A percentile compares a stretch with the other conserved stretches of the same genome.
These are phyloP conservation scores for Talaromyces pinophilus DNA, from an alignment of 2,329 filamentous ascomycete genomes.

Conservation along the genomic window DNA sequence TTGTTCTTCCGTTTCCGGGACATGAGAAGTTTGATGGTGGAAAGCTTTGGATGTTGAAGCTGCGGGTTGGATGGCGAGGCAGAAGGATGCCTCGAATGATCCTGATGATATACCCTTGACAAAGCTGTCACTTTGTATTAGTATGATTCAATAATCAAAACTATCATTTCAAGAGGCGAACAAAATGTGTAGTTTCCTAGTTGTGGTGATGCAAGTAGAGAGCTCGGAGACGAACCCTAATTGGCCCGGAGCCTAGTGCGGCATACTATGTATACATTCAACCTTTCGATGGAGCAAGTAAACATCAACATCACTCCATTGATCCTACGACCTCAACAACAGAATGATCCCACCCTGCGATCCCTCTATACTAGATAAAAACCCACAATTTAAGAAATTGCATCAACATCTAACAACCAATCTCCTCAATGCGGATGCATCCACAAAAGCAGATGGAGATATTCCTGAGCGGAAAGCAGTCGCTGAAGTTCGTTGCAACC, in stretches of 20 bases:
- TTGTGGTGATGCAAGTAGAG: not conserved
- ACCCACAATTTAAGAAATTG: conserved; percentile 46
- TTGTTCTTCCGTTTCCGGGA: not conserved
- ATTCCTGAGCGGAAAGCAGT: conserved; percentile 35
- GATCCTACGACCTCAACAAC: not conserved
- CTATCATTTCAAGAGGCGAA: not conserved
- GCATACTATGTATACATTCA: not conserved
- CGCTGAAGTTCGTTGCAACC: conserved; percentile 35
- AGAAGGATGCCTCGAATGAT: not conserved
- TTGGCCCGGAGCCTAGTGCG: not conserved
- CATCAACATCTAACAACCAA: conserved; percentile 43
- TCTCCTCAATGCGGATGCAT: conserved; percentile 45
- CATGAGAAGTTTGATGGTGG: not conserved
- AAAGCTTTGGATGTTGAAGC: conserved; percentile 14
- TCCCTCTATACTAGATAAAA: conserved; percentile 40
- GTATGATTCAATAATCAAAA: conserved; percentile 13
- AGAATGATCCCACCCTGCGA: conserved; percentile 48
- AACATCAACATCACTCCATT: not conserved
- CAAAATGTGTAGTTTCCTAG: not conserved
- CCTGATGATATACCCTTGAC: conserved; percentile 17
- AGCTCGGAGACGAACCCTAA: not conserved
- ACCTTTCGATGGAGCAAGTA: not conserved
- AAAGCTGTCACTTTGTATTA: conserved; percentile 20
- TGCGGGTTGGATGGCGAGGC: conserved; percentile 8
- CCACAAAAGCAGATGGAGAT: conserved; percentile 36